phyloP scores from a whole-genome alignment of 768 basidiomycete genomes.

The Pulveroboletus sp. region DNA sequence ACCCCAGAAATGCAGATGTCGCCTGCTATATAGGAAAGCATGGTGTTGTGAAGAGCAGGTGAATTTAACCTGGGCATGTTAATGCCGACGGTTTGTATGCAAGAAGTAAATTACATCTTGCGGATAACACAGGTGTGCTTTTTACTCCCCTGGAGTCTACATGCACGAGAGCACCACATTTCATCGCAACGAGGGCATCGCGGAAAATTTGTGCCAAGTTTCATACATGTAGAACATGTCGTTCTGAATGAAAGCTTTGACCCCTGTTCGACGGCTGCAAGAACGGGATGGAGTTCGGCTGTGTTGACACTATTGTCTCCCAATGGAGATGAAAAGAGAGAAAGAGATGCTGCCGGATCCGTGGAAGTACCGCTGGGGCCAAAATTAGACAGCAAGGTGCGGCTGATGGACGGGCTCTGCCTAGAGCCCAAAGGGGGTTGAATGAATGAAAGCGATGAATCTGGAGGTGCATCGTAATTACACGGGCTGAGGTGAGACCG shows the following conservation, averaged over 20 bases:
- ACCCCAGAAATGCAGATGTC: background rate
- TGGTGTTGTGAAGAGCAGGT: background rate
- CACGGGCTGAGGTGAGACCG: constrained; percentile 15
- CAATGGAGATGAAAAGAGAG: constrained; percentile 18
- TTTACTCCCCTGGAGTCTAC: constrained; percentile 49
- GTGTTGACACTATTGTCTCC: constrained; percentile 6
- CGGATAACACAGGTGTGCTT: constrained; percentile 42
- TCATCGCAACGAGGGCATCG: constrained; percentile 55
- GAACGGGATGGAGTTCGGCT: constrained; percentile 37
- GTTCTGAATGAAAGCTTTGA: constrained; percentile 45
- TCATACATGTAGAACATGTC: constrained; percentile 50
- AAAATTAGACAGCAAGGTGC: constrained; percentile 32
- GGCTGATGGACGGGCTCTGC: constrained; percentile 39
- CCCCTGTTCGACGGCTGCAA: constrained; percentile 46
- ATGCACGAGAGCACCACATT: constrained; percentile 62
- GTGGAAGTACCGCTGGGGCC: constrained; percentile 11
- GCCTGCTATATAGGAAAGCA: background rate
- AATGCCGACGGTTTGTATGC: background rate
- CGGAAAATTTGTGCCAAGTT: constrained; percentile 51
- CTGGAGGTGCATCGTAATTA: constrained; percentile 26
- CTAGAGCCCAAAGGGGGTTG: constrained; percentile 12
- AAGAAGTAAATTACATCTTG: constrained; percentile 7
- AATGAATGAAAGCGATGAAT: constrained; percentile 25
- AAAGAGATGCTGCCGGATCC: constrained; percentile 4
- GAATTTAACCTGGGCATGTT: background rate